These are phyloP conservation scores for Cucumis cinereus DNA, from an alignment of 306 rosid genomes.

Conservation along the genomic window DNA sequence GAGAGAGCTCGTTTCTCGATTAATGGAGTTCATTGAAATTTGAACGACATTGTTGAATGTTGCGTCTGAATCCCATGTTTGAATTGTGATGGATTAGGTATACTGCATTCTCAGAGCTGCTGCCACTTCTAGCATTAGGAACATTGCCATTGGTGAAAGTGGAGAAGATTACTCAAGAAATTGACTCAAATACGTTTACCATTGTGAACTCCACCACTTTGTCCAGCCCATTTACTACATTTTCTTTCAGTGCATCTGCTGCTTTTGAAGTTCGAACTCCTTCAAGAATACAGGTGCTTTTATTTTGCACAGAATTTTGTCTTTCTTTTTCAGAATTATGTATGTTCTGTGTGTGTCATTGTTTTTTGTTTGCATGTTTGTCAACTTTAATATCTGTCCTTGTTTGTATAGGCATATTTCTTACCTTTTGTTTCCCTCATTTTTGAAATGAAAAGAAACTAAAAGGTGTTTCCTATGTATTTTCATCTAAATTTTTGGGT, in stretches of 20 bases:
- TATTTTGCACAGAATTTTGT: not conserved
- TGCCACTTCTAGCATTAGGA: conserved; percentile 83
- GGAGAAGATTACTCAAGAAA: conserved; percentile 57
- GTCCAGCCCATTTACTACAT: conserved; percentile 54
- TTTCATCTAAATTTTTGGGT: not conserved
- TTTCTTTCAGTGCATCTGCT: conserved; percentile 79
- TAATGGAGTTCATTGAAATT: not conserved
- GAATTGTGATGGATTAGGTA: conserved; percentile 36
- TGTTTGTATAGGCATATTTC: not conserved
- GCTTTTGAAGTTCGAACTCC: conserved; percentile 84
- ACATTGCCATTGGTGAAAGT: conserved; percentile 67
- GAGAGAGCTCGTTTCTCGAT: not conserved
- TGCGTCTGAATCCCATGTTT: not conserved
- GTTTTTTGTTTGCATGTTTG: not conserved
- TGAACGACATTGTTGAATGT: not conserved
- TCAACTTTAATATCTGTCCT: not conserved
- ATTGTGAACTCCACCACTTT: conserved; percentile 53
- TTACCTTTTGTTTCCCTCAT: not conserved
- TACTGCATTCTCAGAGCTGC: conserved; percentile 82
- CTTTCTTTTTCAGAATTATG: not conserved
- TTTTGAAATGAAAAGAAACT: not conserved
- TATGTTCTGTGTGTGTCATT: not conserved
- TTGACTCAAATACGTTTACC: conserved; percentile 39
- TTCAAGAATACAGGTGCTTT: conserved; percentile 72
- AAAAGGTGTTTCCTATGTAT: not conserved